phyloP scores from a whole-genome alignment of 768 basidiomycete genomes.

The Trichaptum fuscoviolaceum region DNA sequence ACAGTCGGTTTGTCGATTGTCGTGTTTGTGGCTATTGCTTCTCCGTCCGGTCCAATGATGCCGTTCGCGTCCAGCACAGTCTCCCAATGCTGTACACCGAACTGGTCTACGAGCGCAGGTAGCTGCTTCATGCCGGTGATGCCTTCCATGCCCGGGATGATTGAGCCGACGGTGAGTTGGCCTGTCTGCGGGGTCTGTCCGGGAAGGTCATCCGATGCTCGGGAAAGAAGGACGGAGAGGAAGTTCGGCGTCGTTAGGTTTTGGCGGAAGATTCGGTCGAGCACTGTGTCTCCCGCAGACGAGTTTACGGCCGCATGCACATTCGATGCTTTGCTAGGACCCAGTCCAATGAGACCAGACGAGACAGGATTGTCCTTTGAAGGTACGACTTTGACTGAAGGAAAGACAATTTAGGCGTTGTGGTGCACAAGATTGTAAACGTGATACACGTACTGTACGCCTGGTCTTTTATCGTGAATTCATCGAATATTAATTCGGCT shows the following conservation, averaged over 20 bases:
- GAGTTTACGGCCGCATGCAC: constrained; percentile 15
- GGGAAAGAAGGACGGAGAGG: constrained; percentile 24
- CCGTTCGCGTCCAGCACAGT: constrained; percentile 25
- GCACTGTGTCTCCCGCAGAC: constrained; percentile 20
- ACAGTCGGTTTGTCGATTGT: constrained; percentile 16
- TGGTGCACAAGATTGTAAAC: not conserved
- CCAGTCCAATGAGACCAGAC: constrained; percentile 26
- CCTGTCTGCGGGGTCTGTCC: constrained; percentile 19
- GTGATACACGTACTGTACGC: constrained; percentile 18
- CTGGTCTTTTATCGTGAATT: constrained; percentile 22
- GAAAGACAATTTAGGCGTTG: not conserved
- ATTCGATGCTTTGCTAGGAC: constrained; percentile 24
- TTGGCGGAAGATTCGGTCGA: constrained; percentile 28
- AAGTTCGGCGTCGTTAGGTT: constrained; percentile 26
- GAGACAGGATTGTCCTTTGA: constrained; percentile 14
- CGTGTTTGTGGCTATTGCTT: constrained; percentile 16
- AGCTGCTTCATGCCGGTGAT: constrained; percentile 17
- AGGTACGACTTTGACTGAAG: constrained; percentile 11
- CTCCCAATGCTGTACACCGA: constrained; percentile 27
- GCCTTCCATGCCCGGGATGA: constrained; percentile 21
- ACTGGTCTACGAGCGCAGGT: not conserved
- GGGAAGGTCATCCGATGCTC: constrained; percentile 23
- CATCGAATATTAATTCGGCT: constrained; percentile 21
- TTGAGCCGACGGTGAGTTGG: constrained; percentile 26
- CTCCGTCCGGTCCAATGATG: constrained; percentile 30